Evolutionary conservation across 441 rosid species (phyloP).

Genomic region (Erodium moschatum): DNA sequence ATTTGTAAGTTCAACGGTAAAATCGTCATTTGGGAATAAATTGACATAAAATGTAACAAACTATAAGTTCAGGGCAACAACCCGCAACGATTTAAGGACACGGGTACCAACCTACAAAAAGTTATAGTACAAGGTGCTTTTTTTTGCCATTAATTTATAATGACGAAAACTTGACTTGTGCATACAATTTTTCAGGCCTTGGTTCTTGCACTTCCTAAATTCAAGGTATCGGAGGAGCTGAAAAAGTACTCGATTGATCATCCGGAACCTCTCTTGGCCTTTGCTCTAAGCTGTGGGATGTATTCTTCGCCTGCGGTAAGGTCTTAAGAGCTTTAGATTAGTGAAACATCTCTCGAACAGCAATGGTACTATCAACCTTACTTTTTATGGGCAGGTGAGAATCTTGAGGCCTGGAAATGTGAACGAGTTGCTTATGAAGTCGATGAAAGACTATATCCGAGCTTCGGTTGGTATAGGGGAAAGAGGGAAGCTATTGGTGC

Average conservation of each 20-base stretch:
- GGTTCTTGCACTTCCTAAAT: slow-evolving; percentile 48
- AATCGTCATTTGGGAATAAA: no score
- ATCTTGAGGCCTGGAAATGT: slow-evolving; percentile 47
- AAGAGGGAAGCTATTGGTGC: slow-evolving; percentile 47
- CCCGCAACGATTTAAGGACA: no score
- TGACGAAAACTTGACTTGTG: no score
- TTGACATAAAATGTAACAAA: no score
- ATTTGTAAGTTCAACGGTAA: no score
- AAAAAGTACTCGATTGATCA: slow-evolving; percentile 42
- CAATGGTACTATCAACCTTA: background rate
- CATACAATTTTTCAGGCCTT: slow-evolving; percentile 30
- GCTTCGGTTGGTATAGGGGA: slow-evolving; percentile 44
- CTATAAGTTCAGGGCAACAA: no score
- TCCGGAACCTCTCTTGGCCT: slow-evolving; percentile 53
- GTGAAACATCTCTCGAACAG: background rate
- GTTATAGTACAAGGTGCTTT: no score
- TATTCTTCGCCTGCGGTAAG: slow-evolving; percentile 68
- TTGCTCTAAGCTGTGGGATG: slow-evolving; percentile 55
- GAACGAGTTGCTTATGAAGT: slow-evolving; percentile 33
- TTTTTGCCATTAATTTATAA: no score
- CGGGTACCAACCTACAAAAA: no score
- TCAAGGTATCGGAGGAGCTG: slow-evolving; percentile 40
- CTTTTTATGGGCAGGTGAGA: slow-evolving; percentile 37
- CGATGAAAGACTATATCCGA: slow-evolving; percentile 45
- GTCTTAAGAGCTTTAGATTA: slow-evolving; percentile 3